These are phyloP conservation scores for Auxenochlorella pyrenoidosa DNA, from an alignment of 139 green algal genomes.

Conservation along the genomic window DNA sequence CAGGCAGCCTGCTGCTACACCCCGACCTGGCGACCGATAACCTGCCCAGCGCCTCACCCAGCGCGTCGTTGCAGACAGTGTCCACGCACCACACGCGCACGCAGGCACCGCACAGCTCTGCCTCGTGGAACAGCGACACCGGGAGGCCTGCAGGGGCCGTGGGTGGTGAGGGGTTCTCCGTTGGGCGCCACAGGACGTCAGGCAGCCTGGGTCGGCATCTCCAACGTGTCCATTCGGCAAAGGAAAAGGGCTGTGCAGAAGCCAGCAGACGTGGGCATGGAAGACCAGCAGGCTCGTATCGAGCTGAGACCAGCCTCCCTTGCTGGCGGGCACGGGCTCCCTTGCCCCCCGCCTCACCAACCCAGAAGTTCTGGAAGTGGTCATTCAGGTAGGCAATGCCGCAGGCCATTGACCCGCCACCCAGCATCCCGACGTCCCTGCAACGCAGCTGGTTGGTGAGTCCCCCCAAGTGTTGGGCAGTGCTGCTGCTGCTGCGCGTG, in stretches of 20 bases:
- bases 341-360: constrained; percentile 10
- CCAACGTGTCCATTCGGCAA: not conserved
- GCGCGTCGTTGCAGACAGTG: constrained; percentile 3
- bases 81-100: constrained; percentile 41
- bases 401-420: constrained; percentile 36
- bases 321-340: too few species aligned
- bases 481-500: too few species aligned
- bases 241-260: constrained; percentile 34
- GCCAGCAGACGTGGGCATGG: not conserved
- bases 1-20: too few species aligned
- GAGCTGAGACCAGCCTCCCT: too few species aligned
- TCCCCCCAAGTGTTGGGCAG: too few species aligned
- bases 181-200: too few species aligned
- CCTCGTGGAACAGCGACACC: not conserved
- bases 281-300: not conserved
- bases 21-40: too few species aligned
- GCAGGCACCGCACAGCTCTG: constrained; percentile 35
- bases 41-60: constrained; percentile 12
- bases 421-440: constrained; percentile 36
- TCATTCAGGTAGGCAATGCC: constrained; percentile 41
- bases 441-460: not conserved
- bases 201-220: too few species aligned
- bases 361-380: constrained; percentile 23
- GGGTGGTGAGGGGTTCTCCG: too few species aligned
- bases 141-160: constrained; percentile 23